Percentiles rank a stretch among this genome's conserved stretches.
These are phyloP conservation scores for Sodiomyces alkalinus DNA, from an alignment of 2,329 filamentous ascomycete genomes.

Conservation along the genomic window DNA sequence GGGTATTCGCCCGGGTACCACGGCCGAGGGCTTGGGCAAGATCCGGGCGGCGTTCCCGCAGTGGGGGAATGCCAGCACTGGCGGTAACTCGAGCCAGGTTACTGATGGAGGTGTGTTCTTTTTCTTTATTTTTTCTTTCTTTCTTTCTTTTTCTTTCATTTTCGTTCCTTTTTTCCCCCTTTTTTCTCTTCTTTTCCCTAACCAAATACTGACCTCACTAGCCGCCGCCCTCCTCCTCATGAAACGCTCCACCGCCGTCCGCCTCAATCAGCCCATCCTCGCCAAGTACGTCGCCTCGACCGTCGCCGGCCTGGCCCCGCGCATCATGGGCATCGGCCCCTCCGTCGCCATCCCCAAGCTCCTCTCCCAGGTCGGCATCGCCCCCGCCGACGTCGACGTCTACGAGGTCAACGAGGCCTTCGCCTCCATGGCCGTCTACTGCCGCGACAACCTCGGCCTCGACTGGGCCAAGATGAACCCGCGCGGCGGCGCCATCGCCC, in stretches of 20 bases:
- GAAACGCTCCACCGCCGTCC: conserved; percentile 80
- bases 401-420: conserved; percentile 97
- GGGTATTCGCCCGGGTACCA: conserved; percentile 82
- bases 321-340: conserved; percentile 93
- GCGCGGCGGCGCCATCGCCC: conserved; percentile 66
- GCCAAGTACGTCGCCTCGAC: conserved; percentile 92
- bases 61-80: conserved; percentile 74
- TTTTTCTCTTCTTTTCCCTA: not conserved
- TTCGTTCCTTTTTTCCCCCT: too few species aligned
- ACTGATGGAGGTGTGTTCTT: conserved; percentile 62
- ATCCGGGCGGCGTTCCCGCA: conserved; percentile 82
- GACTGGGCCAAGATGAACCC: conserved; percentile 68
- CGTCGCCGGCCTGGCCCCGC: conserved; percentile 74
- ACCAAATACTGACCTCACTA: too few species aligned
- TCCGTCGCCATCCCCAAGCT: conserved; percentile 68
- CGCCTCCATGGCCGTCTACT: conserved; percentile 95
- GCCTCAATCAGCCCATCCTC: conserved; percentile 78
- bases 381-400: conserved; percentile 71
- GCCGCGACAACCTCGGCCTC: conserved; percentile 55
- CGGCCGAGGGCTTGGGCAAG: conserved; percentile 66
- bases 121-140: not conserved
- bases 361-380: conserved; percentile 61
- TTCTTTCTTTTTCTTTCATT: too few species aligned
- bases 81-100: conserved; percentile 87
- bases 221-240: conserved; percentile 81